These are phyloP conservation scores for Puccinia polysora DNA, from an alignment of 1,284 basidiomycete genomes.

Conservation along the genomic window DNA sequence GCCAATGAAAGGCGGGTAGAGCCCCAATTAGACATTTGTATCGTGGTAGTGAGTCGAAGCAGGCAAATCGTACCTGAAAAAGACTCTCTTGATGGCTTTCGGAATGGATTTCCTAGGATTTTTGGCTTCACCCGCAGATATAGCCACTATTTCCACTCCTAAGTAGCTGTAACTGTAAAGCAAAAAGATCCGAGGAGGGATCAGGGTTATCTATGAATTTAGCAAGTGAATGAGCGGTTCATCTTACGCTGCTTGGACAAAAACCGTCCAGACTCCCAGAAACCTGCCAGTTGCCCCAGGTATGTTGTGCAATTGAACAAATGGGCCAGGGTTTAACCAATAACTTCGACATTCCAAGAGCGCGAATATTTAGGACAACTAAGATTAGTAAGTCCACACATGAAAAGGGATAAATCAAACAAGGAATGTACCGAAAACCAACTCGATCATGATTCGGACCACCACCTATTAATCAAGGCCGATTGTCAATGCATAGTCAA, in stretches of 20 bases:
- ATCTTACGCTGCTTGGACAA: constrained; percentile 60
- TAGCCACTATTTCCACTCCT: constrained; percentile 1
- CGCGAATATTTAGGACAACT: constrained; percentile 58
- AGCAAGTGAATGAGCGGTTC: background rate
- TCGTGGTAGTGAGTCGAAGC: constrained; percentile 15
- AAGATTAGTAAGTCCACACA: background rate
- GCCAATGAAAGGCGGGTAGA: constrained; percentile 19
- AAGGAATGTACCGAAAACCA: constrained; percentile 54
- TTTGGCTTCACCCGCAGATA: constrained; percentile 10
- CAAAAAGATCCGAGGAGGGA: background rate
- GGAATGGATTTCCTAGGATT: constrained; percentile 21
- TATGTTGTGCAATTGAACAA: constrained; percentile 53
- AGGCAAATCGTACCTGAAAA: constrained; percentile 18
- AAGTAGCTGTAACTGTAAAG: background rate
- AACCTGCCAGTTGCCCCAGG: constrained; percentile 52
- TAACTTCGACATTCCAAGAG: too few species aligned
- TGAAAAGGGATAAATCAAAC: background rate
- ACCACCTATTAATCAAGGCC: constrained; percentile 56
- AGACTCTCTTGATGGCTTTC: constrained; percentile 23
- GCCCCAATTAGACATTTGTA: background rate
- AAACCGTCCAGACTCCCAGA: constrained; percentile 57
- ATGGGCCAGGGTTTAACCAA: constrained; percentile 67
- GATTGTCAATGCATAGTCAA: background rate
- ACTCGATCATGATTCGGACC: constrained; percentile 58
- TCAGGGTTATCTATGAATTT: background rate